phyloP scores from a whole-genome alignment of 768 basidiomycete genomes.

The Termitomyces sp. region DNA sequence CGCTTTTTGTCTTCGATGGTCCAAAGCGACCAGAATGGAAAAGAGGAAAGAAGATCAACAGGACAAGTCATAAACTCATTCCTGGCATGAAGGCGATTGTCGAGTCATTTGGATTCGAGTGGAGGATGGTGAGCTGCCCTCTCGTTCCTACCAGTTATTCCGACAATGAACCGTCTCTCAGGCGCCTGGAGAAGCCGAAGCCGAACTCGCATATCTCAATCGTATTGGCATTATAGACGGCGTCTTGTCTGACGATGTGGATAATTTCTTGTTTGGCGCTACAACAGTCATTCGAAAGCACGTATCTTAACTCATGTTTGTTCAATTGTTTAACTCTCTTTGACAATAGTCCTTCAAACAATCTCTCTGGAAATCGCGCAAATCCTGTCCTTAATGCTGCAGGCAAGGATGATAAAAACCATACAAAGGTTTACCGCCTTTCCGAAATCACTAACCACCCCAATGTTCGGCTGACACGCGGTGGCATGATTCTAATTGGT shows the following conservation, averaged over 20 bases:
- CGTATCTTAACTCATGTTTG: slow-evolving; percentile 15
- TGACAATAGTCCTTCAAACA: slow-evolving; percentile 55
- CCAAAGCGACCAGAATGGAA: slow-evolving; percentile 79
- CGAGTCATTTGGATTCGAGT: slow-evolving; percentile 76
- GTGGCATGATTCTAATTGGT: slow-evolving; percentile 78
- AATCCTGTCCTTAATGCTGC: slow-evolving; percentile 58
- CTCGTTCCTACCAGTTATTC: slow-evolving; percentile 15
- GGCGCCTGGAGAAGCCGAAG: slow-evolving; percentile 95
- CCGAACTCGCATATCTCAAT: slow-evolving; percentile 86
- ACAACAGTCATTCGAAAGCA: slow-evolving; percentile 81
- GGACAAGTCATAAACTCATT: slow-evolving; percentile 56
- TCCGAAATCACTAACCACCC: slow-evolving; percentile 34
- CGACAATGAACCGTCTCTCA: slow-evolving; percentile 24
- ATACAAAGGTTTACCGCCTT: slow-evolving; percentile 42
- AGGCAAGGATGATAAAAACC: slow-evolving; percentile 73
- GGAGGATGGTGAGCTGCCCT: slow-evolving; percentile 48
- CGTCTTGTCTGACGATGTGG: slow-evolving; percentile 89
- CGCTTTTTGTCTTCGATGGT: slow-evolving; percentile 91
- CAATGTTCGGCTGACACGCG: slow-evolving; percentile 47
- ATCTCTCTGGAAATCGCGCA: slow-evolving; percentile 63
- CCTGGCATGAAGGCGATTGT: slow-evolving; percentile 76
- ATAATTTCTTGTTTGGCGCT: slow-evolving; percentile 89
- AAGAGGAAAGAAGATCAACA: slow-evolving; percentile 66
- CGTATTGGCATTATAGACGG: slow-evolving; percentile 79
- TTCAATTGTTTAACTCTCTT: not conserved